Base-by-base conservation (phyloP, 345 rosid genomes). In the Triadica sebifera region DNA sequence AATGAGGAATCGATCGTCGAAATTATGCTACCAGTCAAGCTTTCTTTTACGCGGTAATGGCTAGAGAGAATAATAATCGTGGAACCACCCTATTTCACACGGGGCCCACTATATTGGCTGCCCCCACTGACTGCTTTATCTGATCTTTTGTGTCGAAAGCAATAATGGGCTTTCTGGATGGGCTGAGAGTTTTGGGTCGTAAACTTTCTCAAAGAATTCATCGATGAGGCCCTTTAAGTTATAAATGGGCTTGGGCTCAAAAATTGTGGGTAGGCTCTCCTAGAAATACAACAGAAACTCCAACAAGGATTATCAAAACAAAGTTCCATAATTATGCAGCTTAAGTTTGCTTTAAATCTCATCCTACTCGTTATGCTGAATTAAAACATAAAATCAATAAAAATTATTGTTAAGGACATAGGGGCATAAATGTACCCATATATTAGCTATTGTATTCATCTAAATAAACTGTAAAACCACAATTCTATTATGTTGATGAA, bases 81-180 rank as follows among this genome's bases (percentile, higher is more conserved):
- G 7, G 39, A 58, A 63, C 47, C 46, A 17, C 17, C 13, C 22
- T 4, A 17, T 38, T 4, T 63, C 13, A 63, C 49, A 38, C 67
- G 67, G 16, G 47, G 47, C 67, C 41, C 46, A 16, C 39, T 37
- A 16, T 37, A 62, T 0, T 13, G 66, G 22, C 15, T 8, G 66
- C 22, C 10, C 66, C 66, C 66, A n/a, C n/a, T n/a, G n/a, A 12
- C 10, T 17, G 9, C 45, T 7, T 37, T 16, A 62, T 62, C 66
- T 38, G 20, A 62, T 62, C 17, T n/a, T 10, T 62, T 17, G 20
- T 38, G 64, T 59, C 38, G 64, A 24, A 39, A 2, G 22, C 58
- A 6, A 24, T 38, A 62, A 20, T 62, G 66, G 66, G 66, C 66
- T n/a, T n/a, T n/a, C n/a, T n/a, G n/a, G n/a, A n/a, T n/a, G n/a